Evolutionary conservation across 257 asterid genomes (phyloP), one percentile per base, ranked within the genome.

Genomic region (Solanum gandarillasii): DNA sequence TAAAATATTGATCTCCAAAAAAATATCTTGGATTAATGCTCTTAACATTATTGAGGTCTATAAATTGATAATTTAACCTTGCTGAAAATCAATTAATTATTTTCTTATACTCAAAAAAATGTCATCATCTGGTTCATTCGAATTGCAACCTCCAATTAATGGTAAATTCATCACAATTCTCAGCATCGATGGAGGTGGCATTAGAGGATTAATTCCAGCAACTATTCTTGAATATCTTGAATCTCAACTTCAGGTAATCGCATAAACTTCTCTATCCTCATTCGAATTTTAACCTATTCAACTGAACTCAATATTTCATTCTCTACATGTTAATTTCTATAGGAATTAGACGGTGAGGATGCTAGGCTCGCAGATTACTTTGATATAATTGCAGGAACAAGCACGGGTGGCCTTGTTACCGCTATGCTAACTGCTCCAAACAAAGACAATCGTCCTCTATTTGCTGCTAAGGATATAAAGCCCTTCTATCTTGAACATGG

Each of bases 171-270:
- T 94, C 86, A 94, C 96, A 12, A 89, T 93, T 12, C 93, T 94
- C 23, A 94, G 96, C 92, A 93, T 94, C n/a, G 98, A 94, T 55
- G 96, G 96, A 10, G 96, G 98, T 68, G 96, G 96, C 25, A 83
- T 94, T 39, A 93, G 93, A 86, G 95, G 97, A 25, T 70, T 93
- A 36, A 87, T 92, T 65, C 94, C 95, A 0, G 94, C 92, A 0
- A 89, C 89, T 20, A 73, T 94, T 87, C 94, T 93, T 25, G 93
- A 88, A 5, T 92, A 23, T 27, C 35, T 76, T 39, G 83, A 76
- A 76, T 76, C 83, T n/a, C 83, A 76, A 76, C 83, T 76, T 12
- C 83, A 76, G 60, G 60, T 76, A 20, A 75, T 46, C 0, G 16
- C 5, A 4, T 9, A 39, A 39, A 9, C 1, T 39, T 39, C 12